Evolutionary conservation across 345 rosid species (phyloP).

Genomic region (Camelina laxa): DNA sequence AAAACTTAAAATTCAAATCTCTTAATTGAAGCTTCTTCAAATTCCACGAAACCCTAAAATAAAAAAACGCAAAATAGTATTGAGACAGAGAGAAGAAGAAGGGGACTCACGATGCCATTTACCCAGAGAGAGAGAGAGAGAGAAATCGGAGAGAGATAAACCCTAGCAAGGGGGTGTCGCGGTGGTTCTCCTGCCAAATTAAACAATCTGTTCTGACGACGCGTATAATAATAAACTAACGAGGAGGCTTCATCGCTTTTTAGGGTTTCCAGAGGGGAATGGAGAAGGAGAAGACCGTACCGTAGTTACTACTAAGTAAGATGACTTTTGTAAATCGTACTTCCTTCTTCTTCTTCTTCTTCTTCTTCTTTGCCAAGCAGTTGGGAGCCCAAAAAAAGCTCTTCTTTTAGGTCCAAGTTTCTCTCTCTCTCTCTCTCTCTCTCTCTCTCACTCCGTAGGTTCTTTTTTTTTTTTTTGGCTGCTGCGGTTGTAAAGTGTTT

Average conservation of each 20-base stretch:
- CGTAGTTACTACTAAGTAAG: not conserved
- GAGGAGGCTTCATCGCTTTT: slow-evolving; percentile 17
- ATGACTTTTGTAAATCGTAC: slow-evolving; percentile 2
- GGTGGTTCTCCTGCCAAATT: slow-evolving; percentile 17
- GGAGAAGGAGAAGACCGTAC: slow-evolving; percentile 13
- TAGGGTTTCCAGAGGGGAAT: slow-evolving; percentile 24
- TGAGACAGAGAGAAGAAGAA: not conserved
- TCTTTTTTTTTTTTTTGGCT: too few species aligned
- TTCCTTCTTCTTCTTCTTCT: slow-evolving; percentile 17
- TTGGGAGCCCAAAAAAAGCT: not conserved
- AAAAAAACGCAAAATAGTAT: not conserved
- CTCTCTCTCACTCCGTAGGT: too few species aligned
- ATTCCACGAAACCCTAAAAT: slow-evolving; percentile 23
- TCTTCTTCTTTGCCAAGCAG: not conserved
- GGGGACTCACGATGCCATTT: slow-evolving; percentile 28
- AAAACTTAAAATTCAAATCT: slow-evolving; percentile 12
- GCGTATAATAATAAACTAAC: slow-evolving; percentile 1
- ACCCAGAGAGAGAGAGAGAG: not conserved
- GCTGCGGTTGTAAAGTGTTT: too few species aligned
- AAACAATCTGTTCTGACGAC: not conserved
- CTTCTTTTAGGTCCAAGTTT: not conserved
- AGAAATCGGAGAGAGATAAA: slow-evolving; percentile 24
- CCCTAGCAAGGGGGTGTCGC: slow-evolving; percentile 17
- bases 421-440: too few species aligned
- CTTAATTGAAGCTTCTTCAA: slow-evolving; percentile 4